Conservation (phyloP, 2,329 filamentous ascomycete species). For the Cordyceps pruinosa region DNA sequence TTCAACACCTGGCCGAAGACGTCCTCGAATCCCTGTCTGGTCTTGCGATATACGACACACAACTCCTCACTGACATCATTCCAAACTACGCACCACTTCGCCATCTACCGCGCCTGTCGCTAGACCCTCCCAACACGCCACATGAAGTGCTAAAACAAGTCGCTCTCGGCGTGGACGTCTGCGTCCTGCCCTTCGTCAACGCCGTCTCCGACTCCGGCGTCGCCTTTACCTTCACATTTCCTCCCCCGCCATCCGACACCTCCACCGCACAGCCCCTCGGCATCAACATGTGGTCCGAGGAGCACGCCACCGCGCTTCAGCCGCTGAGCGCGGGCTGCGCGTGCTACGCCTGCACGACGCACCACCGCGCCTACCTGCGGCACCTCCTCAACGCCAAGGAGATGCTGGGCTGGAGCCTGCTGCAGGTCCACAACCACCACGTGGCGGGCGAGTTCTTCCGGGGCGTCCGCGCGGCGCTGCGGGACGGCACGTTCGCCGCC, state of each 20-base stretch:
- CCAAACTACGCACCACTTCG: slow-evolving; percentile 45
- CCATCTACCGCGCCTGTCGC: slow-evolving; percentile 64
- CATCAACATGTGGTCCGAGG: slow-evolving; percentile 66
- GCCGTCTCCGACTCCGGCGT: slow-evolving; percentile 76
- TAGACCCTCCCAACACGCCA: slow-evolving; percentile 63
- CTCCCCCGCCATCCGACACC: slow-evolving; percentile 28
- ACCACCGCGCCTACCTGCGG: slow-evolving; percentile 81
- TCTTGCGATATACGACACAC: slow-evolving; percentile 72
- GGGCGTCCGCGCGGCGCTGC: slow-evolving; percentile 59
- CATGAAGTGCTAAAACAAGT: slow-evolving; percentile 73
- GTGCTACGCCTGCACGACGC: slow-evolving; percentile 78
- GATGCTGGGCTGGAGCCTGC: slow-evolving; percentile 90
- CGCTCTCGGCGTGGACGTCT: slow-evolving; percentile 69
- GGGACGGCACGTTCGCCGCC: slow-evolving; percentile 53
- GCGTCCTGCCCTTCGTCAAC: slow-evolving; percentile 70
- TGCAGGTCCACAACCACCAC: slow-evolving; percentile 87
- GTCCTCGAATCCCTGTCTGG: slow-evolving; percentile 52
- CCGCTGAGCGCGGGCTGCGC: slow-evolving; percentile 59
- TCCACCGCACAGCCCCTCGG: slow-evolving; percentile 48
- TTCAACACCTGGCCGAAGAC: slow-evolving; percentile 63
- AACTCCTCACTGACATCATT: slow-evolving; percentile 58
- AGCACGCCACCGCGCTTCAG: slow-evolving; percentile 53
- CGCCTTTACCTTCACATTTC: slow-evolving; percentile 73
- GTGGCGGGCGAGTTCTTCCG: slow-evolving; percentile 67
- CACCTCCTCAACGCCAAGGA: slow-evolving; percentile 87